Base-by-base conservation (phyloP, 129 eudicot genomes). In the Tanacetum coccineum region DNA sequence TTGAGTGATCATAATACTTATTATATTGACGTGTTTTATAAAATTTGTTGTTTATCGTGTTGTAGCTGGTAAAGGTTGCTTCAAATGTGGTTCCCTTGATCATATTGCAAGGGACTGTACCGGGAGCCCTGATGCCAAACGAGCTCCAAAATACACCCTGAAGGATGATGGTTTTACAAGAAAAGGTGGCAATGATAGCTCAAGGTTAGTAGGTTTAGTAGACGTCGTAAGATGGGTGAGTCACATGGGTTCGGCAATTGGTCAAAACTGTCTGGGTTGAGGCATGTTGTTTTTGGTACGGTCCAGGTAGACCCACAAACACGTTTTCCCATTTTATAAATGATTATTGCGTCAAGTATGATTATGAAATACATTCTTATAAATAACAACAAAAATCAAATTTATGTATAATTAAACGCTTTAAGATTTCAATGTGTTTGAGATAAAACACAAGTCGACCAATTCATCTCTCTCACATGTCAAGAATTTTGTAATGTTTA, bases 51-150 rank as follows among this genome's bases (percentile, higher is more conserved):
- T 70, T 62, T 72, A 52, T 50, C 22, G 9, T 13, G 18, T 54
- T 19, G 18, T 49, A 79, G 80, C 70, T 73, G 96, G 90, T 70
- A 79, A 75, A 79, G 94, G 98, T 46, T 88, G 96, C 78, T 92
- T 83, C 64, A 92, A 92, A 76, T 92, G 98, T 73, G 98, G 98
- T 56, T 84, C 96, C 25, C 74, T 71, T 55, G 98, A 88, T 82
- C 98, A 92, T 75, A 80, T 87, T 62, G 95, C 96, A 48, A 92
- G 74, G 74, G 98, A 92, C 62, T 92, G 98, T 69, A 62, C 85
- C 2, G 91, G 84, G 48, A 85, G 70, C 74, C 66, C 86, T 21
- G 77, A 81, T 61, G 69, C 59, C 14, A 73, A 71, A 61, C 76
- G 69, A 58, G 79, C 83, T 68, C 81, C 85, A 42, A 92, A 87